Base-by-base conservation (phyloP, 768 basidiomycete species). In the Tylopilus cervinicoccineus region DNA sequence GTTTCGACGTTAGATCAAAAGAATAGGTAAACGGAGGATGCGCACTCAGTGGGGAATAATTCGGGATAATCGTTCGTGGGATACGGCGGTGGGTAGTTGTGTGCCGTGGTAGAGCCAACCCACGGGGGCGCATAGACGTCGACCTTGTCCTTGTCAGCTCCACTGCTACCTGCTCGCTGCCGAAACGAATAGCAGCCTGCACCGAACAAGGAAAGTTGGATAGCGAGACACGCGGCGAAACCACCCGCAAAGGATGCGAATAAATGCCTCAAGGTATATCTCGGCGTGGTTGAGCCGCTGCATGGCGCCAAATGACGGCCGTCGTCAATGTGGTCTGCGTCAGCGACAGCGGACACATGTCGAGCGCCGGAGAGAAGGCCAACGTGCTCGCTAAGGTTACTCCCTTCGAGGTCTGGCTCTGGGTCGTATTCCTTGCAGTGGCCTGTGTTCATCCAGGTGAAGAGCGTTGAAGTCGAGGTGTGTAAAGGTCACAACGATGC, bases 1-100 rank as follows among this genome's bases (percentile, higher is more conserved):
- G 40, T 27, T 8, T 7, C 10, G 17, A 14, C 7, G 24, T 56
- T 19, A 47, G 36, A 45, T n/a, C 22, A 2, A 26, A 17, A 11
- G 9, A 23, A 12, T 2, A 1, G 5, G 2, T 12, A 10, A 24
- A 28, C 2, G 16, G 20, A 26, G 2, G 8, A 27, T 4, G 17
- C 63, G 4, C 24, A 69, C 67, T 81, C 57, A 26, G 86, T 77
- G 5, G 90, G 90, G 64, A 93, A 93, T 23, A 86, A 56, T 1
- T 83, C 78, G 0, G 89, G 85, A 54, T 76, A 76, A 8, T 70
- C 74, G 56, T 92, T 92, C 16, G 87, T 89, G 0, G 89, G 87
- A 6, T 77, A 76, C 0, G 79, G 55, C 0, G 90, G 89, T 9
- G 90, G 90, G 63, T 78, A 90, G 19, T 79, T 63, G 64, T 90